Evolutionary conservation across 805 yeast genomes (phyloP), one percentile per base, ranked within the genome.

Genomic region (Lipomyces spencermartinsiae): DNA sequence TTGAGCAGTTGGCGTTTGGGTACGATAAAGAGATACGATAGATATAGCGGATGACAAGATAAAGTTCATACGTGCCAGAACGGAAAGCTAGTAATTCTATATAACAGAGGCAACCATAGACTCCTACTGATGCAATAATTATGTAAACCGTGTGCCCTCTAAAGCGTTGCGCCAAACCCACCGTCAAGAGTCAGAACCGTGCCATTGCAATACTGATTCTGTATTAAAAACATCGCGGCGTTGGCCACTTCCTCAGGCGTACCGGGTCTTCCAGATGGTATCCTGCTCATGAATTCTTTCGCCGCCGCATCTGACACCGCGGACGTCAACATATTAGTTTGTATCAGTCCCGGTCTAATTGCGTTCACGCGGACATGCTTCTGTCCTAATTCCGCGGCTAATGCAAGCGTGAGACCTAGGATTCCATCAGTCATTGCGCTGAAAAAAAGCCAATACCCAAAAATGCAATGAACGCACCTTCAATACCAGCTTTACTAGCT

Each of bases 401-500:
- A 75, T 0, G 88, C 76, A 58, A 80, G 78, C 0, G 92, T 84
- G 72, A 91, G 86, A 2, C 89, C 89, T 67, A 33, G 8, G 49
- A 16, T 12, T 16, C 22, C 49, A n/a, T 25, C 31, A 29, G 51
- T 12, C 22, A 1, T 51, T 59, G 9, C 34, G 25, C 14, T 9
- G 25, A 12, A 14, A 16, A 35, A 25, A 4, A 25, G n/a, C 29
- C 49, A 12, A 31, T 1, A 10, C 22, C 29, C 14, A 12, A 19
- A 29, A 29, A 22, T 53, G 10, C 16, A n/a, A 33, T 6, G 16
- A 29, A 29, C 53, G 19, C 59, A 65, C 71, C 71, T 59, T 84
- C 78, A 2, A 92, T 74, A 0, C 92, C 97, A 0, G 89, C 87
- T 74, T 92, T 92, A 63, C 89, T 80, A 0, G 93, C 90, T 0